Percentiles rank a stretch among this genome's conserved stretches.
Evolutionary conservation across 208 protist genomes (phyloP).

Genomic region (Acanthamoeba triangularis): DNA sequence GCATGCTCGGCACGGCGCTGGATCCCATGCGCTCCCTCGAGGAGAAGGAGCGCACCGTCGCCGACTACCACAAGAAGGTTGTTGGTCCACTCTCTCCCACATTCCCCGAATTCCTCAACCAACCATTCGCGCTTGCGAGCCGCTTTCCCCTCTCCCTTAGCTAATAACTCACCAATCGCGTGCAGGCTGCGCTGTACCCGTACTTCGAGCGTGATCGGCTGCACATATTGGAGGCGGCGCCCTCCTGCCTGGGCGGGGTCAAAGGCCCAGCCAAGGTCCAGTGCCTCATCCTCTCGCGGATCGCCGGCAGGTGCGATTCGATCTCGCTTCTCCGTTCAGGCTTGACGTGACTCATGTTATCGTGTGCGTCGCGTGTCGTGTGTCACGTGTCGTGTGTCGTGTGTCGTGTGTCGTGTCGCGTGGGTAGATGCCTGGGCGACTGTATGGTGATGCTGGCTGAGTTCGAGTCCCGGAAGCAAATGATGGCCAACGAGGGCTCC

Average conservation of each 20-base stretch:
- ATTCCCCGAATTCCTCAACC: not conserved
- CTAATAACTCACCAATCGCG: not conserved
- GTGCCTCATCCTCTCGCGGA: not conserved
- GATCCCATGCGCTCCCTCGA: not conserved
- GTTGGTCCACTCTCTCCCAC: not conserved
- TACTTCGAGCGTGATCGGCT: conserved; percentile 6
- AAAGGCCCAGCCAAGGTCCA: not conserved
- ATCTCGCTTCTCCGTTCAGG: no score
- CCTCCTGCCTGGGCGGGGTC: conserved; percentile 20
- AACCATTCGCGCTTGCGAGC: no score
- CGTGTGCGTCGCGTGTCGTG: no score
- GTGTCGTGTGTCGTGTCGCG: not conserved
- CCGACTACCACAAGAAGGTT: not conserved
- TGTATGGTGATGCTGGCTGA: conserved; percentile 5
- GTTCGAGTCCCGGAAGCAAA: not conserved
- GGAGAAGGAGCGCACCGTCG: not conserved
- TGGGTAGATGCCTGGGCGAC: not conserved
- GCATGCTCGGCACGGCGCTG: not conserved
- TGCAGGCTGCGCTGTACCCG: not conserved
- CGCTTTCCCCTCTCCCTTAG: no score
- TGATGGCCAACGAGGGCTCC: not conserved
- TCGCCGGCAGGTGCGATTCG: not conserved
- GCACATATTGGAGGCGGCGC: not conserved
- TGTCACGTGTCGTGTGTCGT: no score
- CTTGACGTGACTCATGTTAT: no score